Evolutionary conservation across 1,139 yeast genomes (phyloP), one percentile per base, ranked within the genome.

Genomic region (Sugiyamaella pinicola): DNA sequence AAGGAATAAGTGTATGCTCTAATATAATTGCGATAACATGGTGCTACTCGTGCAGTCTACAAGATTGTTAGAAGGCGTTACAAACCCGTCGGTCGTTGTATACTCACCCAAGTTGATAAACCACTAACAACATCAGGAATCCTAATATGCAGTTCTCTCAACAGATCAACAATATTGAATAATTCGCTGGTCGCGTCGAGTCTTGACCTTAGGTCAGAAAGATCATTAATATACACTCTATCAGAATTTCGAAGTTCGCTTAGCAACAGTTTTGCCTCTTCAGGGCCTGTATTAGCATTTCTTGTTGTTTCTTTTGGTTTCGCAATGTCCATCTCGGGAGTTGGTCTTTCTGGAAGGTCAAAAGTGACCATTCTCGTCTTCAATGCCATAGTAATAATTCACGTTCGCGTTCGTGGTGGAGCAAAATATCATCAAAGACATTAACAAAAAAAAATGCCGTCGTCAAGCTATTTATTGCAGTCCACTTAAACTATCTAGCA

Each of bases 21-120:
- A 37, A 73, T 59, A 55, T 76, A 77, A 18, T 58, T 55, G 19
- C 60, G 50, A 50, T 69, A 69, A 37, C 60, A 58, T 2, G 64
- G 55, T 2, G 62, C 54, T 9, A 61, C 62, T 21, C 41, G 52
- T 10, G 18, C 12, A 40, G 31, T 37, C 69, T 58, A 31, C n/a
- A 10, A 29, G 31, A 2, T 37, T 24, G 45, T 47, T 47, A 39
- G 43, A 17, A n/a, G n/a, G n/a, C n/a, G n/a, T n/a, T n/a, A n/a
- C n/a, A n/a, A n/a, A n/a, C n/a, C n/a, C n/a, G n/a, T n/a, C n/a
- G n/a, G n/a, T n/a, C n/a, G n/a, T n/a, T n/a, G n/a, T n/a, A 22
- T 34, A 48, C 47, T 34, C 29, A 48, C 47, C 55, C 55, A 53
- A 29, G 37, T 31, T 3, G 53, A 43, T 22, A 53, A 42, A 6